Evolutionary conservation across 2,329 filamentous ascomycete species (phyloP).

Genomic region (Pseudomassariella vexata): DNA sequence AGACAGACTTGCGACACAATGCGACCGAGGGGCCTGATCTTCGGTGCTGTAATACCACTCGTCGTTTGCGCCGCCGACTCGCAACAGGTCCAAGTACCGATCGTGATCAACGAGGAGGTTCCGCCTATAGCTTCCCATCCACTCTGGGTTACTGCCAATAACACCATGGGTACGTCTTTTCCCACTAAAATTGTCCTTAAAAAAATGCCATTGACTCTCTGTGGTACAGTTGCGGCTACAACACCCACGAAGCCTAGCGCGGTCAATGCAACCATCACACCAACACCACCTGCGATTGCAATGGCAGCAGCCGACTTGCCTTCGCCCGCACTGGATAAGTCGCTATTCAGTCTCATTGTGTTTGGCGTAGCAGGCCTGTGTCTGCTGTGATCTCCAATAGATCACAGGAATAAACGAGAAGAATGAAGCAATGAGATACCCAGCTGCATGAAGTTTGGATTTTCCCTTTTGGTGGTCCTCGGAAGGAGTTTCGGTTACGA

Average conservation of each 20-base stretch:
- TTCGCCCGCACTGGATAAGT: slow-evolving; percentile 9
- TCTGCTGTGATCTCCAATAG: slow-evolving; percentile 5
- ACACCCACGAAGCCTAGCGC: background rate
- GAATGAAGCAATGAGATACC: slow-evolving; percentile 8
- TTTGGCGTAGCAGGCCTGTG: slow-evolving; percentile 11
- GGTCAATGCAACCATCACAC: slow-evolving; percentile 3
- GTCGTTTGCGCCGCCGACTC: slow-evolving; percentile 4
- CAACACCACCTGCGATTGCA: slow-evolving; percentile 6
- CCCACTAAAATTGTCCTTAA: too few species aligned
- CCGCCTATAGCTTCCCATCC: slow-evolving; percentile 5
- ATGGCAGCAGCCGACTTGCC: slow-evolving; percentile 7
- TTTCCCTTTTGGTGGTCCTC: too few species aligned
- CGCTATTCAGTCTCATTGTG: slow-evolving; percentile 11
- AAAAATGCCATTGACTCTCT: too few species aligned
- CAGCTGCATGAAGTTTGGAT: slow-evolving; percentile 4
- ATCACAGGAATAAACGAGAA: slow-evolving; percentile 1
- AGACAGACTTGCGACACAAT: too few species aligned
- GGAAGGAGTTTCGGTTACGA: background rate
- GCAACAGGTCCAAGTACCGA: slow-evolving; percentile 5
- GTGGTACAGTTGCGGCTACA: background rate
- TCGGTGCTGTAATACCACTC: slow-evolving; percentile 3
- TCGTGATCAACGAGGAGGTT: slow-evolving; percentile 4
- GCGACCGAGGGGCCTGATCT: slow-evolving; percentile 4
- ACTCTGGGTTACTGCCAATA: slow-evolving; percentile 2
- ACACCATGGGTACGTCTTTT: slow-evolving; percentile 5